Percentiles rank a stretch among this genome's conserved stretches.
Conservation (phyloP, 192 early-diverging fungal genomes). For the Podila epicladia region DNA sequence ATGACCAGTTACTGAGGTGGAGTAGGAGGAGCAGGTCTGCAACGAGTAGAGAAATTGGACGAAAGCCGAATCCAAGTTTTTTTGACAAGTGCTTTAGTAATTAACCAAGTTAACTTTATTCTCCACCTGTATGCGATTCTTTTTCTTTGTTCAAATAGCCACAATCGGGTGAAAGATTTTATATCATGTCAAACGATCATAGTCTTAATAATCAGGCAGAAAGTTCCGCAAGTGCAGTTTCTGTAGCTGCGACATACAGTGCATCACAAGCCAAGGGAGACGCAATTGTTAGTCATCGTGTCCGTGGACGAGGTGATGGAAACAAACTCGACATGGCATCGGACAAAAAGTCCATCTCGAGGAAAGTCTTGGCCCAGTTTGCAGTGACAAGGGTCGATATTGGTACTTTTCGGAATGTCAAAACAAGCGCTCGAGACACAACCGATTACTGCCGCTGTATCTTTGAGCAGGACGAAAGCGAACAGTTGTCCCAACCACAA, state of each 20-base stretch:
- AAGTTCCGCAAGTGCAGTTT: neutral
- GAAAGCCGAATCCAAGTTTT: no score
- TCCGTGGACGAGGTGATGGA: neutral
- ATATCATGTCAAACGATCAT: neutral
- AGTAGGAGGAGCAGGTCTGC: no score
- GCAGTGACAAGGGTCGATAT: constrained; percentile 14
- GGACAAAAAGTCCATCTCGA: neutral
- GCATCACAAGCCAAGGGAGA: neutral
- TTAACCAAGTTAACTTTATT: no score
- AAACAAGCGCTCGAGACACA: constrained; percentile 4
- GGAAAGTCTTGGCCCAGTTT: constrained; percentile 7
- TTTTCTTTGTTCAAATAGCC: no score
- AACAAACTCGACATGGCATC: neutral
- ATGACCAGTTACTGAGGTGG: no score
- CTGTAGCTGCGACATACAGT: neutral
- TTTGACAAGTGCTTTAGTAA: no score
- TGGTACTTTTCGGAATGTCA: constrained; percentile 16
- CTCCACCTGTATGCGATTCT: no score
- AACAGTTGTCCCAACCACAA: neutral
- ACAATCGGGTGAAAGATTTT: no score
- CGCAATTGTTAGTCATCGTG: neutral
- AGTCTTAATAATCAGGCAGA: neutral
- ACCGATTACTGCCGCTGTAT: constrained; percentile 10
- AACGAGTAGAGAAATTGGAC: no score
- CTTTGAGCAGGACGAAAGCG: constrained; percentile 1